Conservation (phyloP, 225 moss, liverwort and hornwort genomes). For the Lunularia cruciata region DNA sequence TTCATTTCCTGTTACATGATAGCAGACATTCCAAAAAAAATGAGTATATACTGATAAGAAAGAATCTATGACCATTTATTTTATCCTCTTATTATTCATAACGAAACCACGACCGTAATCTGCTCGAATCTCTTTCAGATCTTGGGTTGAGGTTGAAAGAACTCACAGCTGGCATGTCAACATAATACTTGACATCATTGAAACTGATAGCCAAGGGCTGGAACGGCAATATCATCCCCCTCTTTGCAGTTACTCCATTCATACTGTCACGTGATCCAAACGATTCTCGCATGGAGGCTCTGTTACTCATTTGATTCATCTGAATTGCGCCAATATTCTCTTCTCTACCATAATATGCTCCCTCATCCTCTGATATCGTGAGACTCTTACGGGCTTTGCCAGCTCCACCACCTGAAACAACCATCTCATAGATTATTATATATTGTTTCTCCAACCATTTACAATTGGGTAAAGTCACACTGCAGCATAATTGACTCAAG, state of each 20-base stretch:
- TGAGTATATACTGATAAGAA: too few relatives aligned
- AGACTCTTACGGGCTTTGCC: slow-evolving; percentile 9
- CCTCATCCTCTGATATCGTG: not conserved
- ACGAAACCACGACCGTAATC: not conserved
- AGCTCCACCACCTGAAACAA: not conserved
- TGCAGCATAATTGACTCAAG: not conserved
- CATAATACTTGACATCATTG: slow-evolving; percentile 32
- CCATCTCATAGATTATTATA: too few relatives aligned
- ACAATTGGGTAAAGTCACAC: too few relatives aligned
- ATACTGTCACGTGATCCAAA: slow-evolving; percentile 13
- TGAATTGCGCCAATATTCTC: slow-evolving; percentile 7
- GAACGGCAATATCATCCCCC: slow-evolving; percentile 41
- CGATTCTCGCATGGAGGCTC: slow-evolving; percentile 9
- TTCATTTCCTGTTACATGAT: slow-evolving; percentile 43
- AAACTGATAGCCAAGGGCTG: slow-evolving; percentile 41
- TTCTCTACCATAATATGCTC: not conserved
- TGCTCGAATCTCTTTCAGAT: not conserved
- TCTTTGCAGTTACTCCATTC: slow-evolving; percentile 13
- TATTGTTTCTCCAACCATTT: not conserved
- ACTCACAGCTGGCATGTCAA: slow-evolving; percentile 38
- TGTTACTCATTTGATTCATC: slow-evolving; percentile 10
- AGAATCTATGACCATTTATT: too few relatives aligned
- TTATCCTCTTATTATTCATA: too few relatives aligned
- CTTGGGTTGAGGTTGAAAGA: not conserved
- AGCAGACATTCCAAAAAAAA: too few relatives aligned